phyloP scores from a whole-genome alignment of 352 stramenopile genomes.

The Phytophthora fragariaefolia region DNA sequence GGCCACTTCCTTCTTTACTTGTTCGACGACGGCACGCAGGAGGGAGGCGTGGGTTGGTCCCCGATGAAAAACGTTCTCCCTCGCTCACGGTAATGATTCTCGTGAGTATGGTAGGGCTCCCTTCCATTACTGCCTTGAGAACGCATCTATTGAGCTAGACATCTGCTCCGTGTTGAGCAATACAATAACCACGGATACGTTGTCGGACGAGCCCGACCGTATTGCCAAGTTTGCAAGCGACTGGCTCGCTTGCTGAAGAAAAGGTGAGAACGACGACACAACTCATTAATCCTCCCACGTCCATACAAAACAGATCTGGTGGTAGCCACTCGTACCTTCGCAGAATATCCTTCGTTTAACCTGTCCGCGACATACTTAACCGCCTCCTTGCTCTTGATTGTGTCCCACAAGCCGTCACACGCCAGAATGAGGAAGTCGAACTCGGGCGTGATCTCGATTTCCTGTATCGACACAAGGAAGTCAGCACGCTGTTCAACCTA shows the following conservation, averaged over 20 bases:
- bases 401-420: conserved; percentile 94
- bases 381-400: conserved; percentile 93
- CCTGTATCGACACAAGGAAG: conserved; percentile 42
- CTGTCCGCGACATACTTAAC: conserved; percentile 83
- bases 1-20: conserved; percentile 31
- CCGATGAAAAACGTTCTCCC: conserved; percentile 4
- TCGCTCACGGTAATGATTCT: conserved; percentile 6
- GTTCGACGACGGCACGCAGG: conserved; percentile 1
- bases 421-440: conserved; percentile 93
- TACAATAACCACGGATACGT: conserved; percentile 89
- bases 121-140: conserved; percentile 25
- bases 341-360: conserved; percentile 71
- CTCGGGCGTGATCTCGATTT: conserved; percentile 89
- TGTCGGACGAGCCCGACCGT: conserved; percentile 87
- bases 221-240: conserved; percentile 88
- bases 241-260: conserved; percentile 73
- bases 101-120: neutral
- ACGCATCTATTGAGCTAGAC: conserved; percentile 39
- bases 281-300: neutral
- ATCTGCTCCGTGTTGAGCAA: conserved; percentile 66
- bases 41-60: neutral
- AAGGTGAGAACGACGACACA: conserved; percentile 1
- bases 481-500: conserved; percentile 6
- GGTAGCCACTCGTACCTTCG: conserved; percentile 45
- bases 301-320: neutral